Base-by-base conservation (phyloP, 1,284 basidiomycete genomes). In the Volvariella surrecta region DNA sequence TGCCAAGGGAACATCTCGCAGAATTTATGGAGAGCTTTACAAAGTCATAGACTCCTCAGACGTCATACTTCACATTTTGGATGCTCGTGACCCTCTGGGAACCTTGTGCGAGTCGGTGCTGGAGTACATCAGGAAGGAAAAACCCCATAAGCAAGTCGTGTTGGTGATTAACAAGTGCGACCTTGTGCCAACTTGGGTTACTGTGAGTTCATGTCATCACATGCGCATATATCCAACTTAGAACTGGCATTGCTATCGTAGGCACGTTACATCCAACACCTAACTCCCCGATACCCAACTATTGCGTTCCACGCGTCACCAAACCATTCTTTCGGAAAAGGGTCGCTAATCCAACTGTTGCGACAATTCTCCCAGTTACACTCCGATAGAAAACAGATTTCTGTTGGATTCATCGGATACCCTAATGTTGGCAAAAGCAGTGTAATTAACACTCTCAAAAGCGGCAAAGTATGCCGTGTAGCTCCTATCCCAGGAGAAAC, bases 21-120 rank as follows among this genome's bases (percentile, higher is more conserved):
- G 96, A 44, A 99, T 99, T 52, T 99, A 97, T 68, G 94, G 91
- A 49, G 95, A 99, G 63, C 70, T 99, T 18, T 99, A 99, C 77
- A 99, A 99, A 64, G 96, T 99, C 52, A 94, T 99, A 57, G 96
- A 99, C 63, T 97, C 93, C 2, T 96, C 91, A 7, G 95, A 99
- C 59, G 92, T 99, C 38, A 79, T 99, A 50, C 77, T 99, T 32
- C 96, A 99, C 62, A 82, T 99, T 39, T 71, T 99, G 50, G 96
- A 99, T 64, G 95, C 94, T 21, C 80, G 95, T 43, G 95, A 99
- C 63, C 95, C 95, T 1, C 63, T 97, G 41, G 96, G 96, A 11
- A 98, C 96, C n/a, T 76, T 96, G 54, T 99, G 96, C 67, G 84
- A 93, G 60, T 94, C 89, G 24, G 90, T 98, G 16, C 78, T 98